Evolutionary conservation across 176 grass and related monocot species (phyloP).

Genomic region (Aegilops longissima): DNA sequence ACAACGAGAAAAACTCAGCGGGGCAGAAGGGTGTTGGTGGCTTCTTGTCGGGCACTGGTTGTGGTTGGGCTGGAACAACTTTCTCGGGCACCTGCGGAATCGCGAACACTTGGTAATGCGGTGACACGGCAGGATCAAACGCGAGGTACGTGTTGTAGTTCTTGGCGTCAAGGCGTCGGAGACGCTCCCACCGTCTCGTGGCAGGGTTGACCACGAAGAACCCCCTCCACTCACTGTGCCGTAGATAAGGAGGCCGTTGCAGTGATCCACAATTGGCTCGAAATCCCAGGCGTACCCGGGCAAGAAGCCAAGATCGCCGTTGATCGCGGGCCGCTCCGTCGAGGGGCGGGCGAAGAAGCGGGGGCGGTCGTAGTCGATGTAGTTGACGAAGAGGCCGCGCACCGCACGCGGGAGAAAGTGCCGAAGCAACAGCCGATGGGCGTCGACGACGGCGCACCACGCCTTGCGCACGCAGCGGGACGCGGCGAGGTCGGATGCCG

Average conservation of each 20-base stretch:
- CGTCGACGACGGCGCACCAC: background rate
- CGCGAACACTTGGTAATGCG: background rate
- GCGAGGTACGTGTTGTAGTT: background rate
- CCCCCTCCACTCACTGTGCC: background rate
- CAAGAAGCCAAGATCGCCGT: background rate
- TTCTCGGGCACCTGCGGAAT: background rate
- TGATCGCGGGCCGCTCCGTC: background rate
- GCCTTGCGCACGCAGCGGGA: constrained; percentile 10
- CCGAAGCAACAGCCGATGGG: background rate
- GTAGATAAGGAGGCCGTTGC: background rate
- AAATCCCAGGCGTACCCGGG: background rate
- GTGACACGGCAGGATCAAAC: background rate
- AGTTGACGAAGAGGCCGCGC: background rate
- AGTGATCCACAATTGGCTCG: background rate
- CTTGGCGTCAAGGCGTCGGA: background rate
- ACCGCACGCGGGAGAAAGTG: background rate
- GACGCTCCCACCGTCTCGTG: background rate
- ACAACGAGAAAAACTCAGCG: background rate
- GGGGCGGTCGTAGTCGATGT: background rate
- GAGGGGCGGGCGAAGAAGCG: background rate
- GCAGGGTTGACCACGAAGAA: background rate
- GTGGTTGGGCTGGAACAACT: background rate
- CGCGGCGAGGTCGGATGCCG: background rate
- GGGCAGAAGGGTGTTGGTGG: too few species aligned
- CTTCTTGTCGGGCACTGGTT: background rate